Base-by-base conservation (phyloP, 2,329 filamentous ascomycete genomes). In the Akanthomyces muscarius region DNA sequence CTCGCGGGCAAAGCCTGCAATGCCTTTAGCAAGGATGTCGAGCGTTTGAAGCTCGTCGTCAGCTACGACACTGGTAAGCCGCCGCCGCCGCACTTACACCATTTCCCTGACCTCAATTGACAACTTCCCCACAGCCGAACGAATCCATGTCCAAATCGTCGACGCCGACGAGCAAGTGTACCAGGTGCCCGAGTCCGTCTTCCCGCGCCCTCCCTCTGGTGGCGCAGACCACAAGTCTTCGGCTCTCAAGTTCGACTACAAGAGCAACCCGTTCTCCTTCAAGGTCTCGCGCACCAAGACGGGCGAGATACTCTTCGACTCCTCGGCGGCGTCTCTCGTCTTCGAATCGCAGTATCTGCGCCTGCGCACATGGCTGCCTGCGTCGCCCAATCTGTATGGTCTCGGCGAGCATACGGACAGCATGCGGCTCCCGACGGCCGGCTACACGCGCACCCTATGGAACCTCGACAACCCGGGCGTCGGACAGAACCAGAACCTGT, bases 271-370 rank as follows among this genome's bases (percentile, higher is more conserved):
- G 0, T 90, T 90, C 76, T 85, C 82, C 25, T 91, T 91, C 74
- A 78, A 77, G 0, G 80, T 91, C 5, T 69, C 67, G 4, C 71
- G 77, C 10, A 64, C 67, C 5, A 65, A 66, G 36, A 72, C 72
- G 0, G 69, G 69, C 4, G 74, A 77, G 30, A 76, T 83, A 7
- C 72, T 91, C 4, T 90, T 91, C 58, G 86, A 92, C 69, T 89
- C 88, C 0, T 84, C 84, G 2, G 86, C 80, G 1, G 82, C 83
- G 6, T 78, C 79, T 6, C 75, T 93, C 23, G 77, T 93, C 51
- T 92, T 91, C 68, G 86, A 92, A 74, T 84, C 85, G 25, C 89
- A 92, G 73, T 92, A 91, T 70, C 74, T 92, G 30, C 83, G 86
- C 21, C 78, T 92, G 62, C 81, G 87, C 36, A 92, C 89, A 7